These are phyloP conservation scores for Suhomyces terraborum DNA, from an alignment of 1,139 yeast species.

Conservation along the genomic window DNA sequence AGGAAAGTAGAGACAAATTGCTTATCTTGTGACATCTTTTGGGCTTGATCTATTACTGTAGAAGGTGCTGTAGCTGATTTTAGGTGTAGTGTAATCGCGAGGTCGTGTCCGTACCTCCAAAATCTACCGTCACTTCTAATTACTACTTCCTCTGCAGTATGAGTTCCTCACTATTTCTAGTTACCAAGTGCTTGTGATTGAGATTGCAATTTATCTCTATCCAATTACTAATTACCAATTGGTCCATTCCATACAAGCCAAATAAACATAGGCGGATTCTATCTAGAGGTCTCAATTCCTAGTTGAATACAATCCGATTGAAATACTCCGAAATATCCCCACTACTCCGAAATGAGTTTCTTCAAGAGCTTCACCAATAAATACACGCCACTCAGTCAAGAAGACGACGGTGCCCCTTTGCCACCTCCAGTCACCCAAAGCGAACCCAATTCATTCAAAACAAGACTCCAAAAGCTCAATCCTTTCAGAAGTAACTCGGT, in stretches of 20 bases:
- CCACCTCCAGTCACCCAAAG: conserved; percentile 44
- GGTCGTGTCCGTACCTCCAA: too few relatives aligned
- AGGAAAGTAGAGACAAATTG: conserved; percentile 37
- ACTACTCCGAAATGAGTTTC: conserved; percentile 37
- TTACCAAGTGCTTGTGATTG: too few relatives aligned
- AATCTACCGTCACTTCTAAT: too few relatives aligned
- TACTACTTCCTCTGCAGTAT: too few relatives aligned
- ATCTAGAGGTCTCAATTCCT: too few relatives aligned
- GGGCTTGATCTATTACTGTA: neutral
- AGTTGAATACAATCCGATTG: too few relatives aligned
- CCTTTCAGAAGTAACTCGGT: conserved; percentile 43
- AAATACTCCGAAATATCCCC: neutral
- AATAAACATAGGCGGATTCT: too few relatives aligned
- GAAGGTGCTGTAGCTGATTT: too few relatives aligned
- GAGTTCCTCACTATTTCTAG: too few relatives aligned
- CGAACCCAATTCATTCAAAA: conserved; percentile 27
- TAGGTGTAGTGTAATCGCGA: too few relatives aligned
- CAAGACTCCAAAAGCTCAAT: conserved; percentile 38
- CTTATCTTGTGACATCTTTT: conserved; percentile 11
- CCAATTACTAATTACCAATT: too few relatives aligned
- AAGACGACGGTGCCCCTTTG: conserved; percentile 38
- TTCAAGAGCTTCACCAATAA: conserved; percentile 34
- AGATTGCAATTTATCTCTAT: neutral
- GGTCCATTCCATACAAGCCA: too few relatives aligned
- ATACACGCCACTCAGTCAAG: conserved; percentile 38